A percentile compares a stretch with the other conserved stretches of the same genome.
phyloP scores from a whole-genome alignment of 176 grass and related monocot genomes.

The Rhynchospora tenuis region DNA sequence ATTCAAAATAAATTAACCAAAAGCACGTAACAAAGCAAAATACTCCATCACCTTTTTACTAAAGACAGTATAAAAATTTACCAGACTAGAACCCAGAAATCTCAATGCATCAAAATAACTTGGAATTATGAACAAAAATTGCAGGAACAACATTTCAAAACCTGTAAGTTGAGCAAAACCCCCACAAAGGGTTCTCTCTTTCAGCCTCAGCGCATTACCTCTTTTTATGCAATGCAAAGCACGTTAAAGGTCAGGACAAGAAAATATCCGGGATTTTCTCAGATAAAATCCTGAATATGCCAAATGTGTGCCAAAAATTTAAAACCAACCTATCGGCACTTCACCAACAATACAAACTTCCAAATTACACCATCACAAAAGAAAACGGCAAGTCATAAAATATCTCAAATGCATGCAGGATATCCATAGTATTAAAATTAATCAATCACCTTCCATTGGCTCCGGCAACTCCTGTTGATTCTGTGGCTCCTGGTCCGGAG shows the following conservation, averaged over 20 bases:
- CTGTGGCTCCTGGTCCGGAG: slow-evolving; percentile 32
- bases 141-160: background rate
- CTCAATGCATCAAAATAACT: background rate
- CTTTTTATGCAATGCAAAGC: background rate
- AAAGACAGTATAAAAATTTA: background rate
- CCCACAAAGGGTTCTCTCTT: background rate
- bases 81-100: background rate
- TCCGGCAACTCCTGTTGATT: slow-evolving; percentile 55
- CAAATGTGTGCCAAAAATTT: background rate
- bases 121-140: background rate
- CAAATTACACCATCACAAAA: slow-evolving; percentile 30
- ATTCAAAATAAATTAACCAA: background rate
- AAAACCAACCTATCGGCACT: background rate
- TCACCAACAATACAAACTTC: background rate
- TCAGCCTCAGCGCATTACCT: background rate
- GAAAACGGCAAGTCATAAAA: slow-evolving; percentile 19
- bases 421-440: background rate
- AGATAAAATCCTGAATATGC: background rate
- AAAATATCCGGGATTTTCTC: background rate
- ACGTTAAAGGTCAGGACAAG: background rate
- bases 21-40: background rate
- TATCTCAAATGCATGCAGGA: slow-evolving; percentile 5
- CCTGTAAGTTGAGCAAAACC: background rate
- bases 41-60: background rate
- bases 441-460: slow-evolving; percentile 81